Conservation (phyloP, 208 protist genomes). For the Leishmania aethiopica region DNA sequence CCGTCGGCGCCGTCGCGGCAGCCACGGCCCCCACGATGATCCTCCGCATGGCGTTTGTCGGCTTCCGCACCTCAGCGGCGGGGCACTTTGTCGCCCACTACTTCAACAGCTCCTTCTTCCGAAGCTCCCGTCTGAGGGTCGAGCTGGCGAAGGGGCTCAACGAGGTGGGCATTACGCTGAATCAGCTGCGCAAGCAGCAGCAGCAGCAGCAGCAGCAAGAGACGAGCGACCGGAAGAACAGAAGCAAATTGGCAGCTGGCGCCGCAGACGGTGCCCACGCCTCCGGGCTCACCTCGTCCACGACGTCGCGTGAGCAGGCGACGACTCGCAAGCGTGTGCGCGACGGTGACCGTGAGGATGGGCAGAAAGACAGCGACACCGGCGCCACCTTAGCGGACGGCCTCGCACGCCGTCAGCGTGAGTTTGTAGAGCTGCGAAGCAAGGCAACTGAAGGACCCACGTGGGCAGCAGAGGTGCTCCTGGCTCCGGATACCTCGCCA, state of each 20-base stretch:
- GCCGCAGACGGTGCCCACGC: neutral
- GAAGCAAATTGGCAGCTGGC: neutral
- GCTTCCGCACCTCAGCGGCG: slow-evolving; percentile 86
- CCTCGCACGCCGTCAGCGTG: slow-evolving; percentile 31
- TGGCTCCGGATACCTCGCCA: slow-evolving; percentile 29
- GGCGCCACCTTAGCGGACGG: slow-evolving; percentile 6
- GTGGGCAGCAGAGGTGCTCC: slow-evolving; percentile 74
- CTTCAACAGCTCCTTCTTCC: slow-evolving; percentile 95
- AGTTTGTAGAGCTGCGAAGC: slow-evolving; percentile 72
- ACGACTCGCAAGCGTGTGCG: slow-evolving; percentile 4
- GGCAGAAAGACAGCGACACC: slow-evolving; percentile 4
- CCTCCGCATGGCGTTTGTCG: slow-evolving; percentile 97
- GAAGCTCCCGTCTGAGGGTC: slow-evolving; percentile 91
- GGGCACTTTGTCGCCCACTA: slow-evolving; percentile 89
- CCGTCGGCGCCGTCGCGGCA: neutral
- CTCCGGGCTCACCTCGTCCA: slow-evolving; percentile 6
- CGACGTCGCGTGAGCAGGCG: neutral
- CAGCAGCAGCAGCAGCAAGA: slow-evolving; percentile 24
- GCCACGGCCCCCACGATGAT: slow-evolving; percentile 33
- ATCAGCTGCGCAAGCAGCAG: slow-evolving; percentile 43
- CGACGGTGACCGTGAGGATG: neutral
- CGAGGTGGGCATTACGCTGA: slow-evolving; percentile 66
- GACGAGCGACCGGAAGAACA: slow-evolving; percentile 5
- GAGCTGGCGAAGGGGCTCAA: slow-evolving; percentile 78
- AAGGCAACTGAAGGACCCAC: slow-evolving; percentile 63